These are phyloP conservation scores for Brasilioporus rufonigricans DNA, from an alignment of 768 basidiomycete genomes.

Conservation along the genomic window DNA sequence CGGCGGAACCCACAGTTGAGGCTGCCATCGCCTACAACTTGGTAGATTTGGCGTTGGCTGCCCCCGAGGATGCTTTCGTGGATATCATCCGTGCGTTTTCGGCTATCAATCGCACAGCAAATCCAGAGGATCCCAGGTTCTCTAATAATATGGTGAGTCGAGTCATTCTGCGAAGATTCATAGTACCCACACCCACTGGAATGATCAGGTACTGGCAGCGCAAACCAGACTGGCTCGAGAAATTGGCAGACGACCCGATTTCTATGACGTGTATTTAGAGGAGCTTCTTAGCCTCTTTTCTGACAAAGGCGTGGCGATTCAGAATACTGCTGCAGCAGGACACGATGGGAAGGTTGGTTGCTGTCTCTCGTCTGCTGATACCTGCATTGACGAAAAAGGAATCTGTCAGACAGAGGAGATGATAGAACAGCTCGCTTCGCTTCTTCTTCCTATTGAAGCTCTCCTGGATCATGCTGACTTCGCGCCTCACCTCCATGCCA, in stretches of 20 bases:
- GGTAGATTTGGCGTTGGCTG: conserved; percentile 82
- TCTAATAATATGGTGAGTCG: conserved; percentile 82
- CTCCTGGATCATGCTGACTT: conserved; percentile 73
- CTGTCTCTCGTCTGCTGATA: conserved; percentile 4
- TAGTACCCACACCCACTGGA: not conserved
- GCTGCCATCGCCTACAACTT: conserved; percentile 90
- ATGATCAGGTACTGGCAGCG: conserved; percentile 73
- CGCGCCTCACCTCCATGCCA: conserved; percentile 52
- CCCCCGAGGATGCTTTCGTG: conserved; percentile 70
- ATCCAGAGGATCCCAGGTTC: conserved; percentile 83
- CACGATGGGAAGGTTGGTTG: conserved; percentile 60
- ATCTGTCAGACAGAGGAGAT: conserved; percentile 67
- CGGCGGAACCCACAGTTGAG: conserved; percentile 84
- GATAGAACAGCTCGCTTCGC: conserved; percentile 82
- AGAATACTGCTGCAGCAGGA: conserved; percentile 70
- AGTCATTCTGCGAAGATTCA: not conserved
- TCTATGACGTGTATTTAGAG: conserved; percentile 76
- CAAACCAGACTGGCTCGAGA: conserved; percentile 89
- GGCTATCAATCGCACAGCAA: conserved; percentile 78
- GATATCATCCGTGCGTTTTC: conserved; percentile 88
- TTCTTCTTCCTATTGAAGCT: conserved; percentile 89
- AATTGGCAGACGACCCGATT: conserved; percentile 66
- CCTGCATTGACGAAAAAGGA: conserved; percentile 3
- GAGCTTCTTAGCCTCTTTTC: conserved; percentile 84
- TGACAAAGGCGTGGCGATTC: conserved; percentile 89